Evolutionary conservation across 805 yeast species (phyloP), one percentile per base, ranked within the genome.

Genomic region (Wickerhamomyces subpelliculosus): DNA sequence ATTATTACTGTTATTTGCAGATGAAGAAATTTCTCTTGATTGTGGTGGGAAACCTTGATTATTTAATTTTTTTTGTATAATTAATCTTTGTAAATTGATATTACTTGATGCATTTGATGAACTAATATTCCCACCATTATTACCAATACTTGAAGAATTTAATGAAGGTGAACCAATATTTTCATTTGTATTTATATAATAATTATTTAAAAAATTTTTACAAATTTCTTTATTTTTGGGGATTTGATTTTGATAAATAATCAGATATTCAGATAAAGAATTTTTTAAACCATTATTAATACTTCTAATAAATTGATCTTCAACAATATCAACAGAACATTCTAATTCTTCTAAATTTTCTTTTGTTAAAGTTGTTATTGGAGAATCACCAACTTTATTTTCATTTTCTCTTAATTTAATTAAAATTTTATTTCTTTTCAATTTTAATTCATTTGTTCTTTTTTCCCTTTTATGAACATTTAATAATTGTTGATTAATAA

Each of bases 341-440:
- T 65, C 64, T 39, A 69, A 57, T 44, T 72, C 77, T 50, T 77
- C 83, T 25, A 77, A 51, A 37, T 65, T 62, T 47, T 78, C 84
- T 40, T 61, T 62, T 2, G 71, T 55, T 16, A 73, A 51, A 13
- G 67, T 55, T 1, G 75, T 64, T 8, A 54, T 56, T 14, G 70
- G 65, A 22, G 70, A 65, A 35, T 67, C 69, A 4, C 80, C 80
- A 42, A 49, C 55, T 43, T 65, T 68, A 29, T 67, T 57, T 41
- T 72, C 77, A 31, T 62, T 61, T 2, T 65, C 69, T 38, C 68
- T 63, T 27, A 70, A 45, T 31, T 55, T 62, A 17, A 57, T 52
- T 35, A 65, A 58, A 19, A 67, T 59, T 48, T 64, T 65, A 19
- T 57, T 51, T 41, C 71, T 62, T 38, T 57, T 57, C 30, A 44